phyloP scores from a whole-genome alignment of 176 grass and related monocot species.

The Carex cristatella region DNA sequence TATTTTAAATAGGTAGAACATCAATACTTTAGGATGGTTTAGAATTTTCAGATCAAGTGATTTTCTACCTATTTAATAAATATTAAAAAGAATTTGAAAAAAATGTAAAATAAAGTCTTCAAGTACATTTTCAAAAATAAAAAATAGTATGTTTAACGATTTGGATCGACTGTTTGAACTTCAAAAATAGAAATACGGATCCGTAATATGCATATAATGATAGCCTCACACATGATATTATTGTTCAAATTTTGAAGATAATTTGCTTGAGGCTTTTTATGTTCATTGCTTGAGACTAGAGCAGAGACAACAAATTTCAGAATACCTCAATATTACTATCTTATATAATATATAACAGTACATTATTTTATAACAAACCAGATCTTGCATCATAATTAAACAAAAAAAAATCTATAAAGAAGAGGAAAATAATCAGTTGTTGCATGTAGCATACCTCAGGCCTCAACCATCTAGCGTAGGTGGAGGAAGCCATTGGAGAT shows the following conservation, averaged over 20 bases:
- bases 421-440: background rate
- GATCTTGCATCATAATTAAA: background rate
- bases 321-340: background rate
- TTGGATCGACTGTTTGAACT: too few species aligned
- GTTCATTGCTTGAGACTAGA: background rate
- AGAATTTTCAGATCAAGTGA: too few species aligned
- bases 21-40: too few species aligned
- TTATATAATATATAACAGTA: background rate
- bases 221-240: too few species aligned
- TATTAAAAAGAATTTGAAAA: too few species aligned
- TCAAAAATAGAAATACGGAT: too few species aligned
- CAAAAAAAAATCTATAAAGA: background rate
- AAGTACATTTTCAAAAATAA: too few species aligned
- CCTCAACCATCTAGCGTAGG: conserved; percentile 30
- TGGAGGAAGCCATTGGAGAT: conserved; percentile 32
- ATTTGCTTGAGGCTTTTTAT: background rate
- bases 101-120: too few species aligned
- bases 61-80: too few species aligned
- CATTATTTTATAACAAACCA: background rate
- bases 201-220: too few species aligned
- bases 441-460: conserved; percentile 22
- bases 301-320: background rate
- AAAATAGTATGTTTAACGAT: too few species aligned
- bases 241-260: background rate
- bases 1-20: too few species aligned